Conservation (phyloP, 1,284 basidiomycete genomes). For the Apiotrichum gamsii region DNA sequence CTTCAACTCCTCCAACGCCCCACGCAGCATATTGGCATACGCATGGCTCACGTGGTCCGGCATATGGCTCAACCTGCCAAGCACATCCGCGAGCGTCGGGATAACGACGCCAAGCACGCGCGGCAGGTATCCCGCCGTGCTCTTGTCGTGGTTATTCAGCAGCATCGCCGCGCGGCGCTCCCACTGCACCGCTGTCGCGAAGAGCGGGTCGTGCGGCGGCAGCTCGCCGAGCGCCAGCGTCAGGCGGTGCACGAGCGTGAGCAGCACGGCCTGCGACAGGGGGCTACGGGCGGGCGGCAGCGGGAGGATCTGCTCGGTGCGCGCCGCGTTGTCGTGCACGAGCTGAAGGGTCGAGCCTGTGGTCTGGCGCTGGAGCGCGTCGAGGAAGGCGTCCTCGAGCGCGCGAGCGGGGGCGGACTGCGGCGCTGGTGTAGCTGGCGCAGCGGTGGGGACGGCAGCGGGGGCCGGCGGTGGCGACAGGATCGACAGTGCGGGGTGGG, state of each 20-base stretch:
- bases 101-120: slow-evolving; percentile 10
- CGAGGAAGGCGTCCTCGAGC: slow-evolving; percentile 33
- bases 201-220: slow-evolving; percentile 19
- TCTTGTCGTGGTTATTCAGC: slow-evolving; percentile 22
- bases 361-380: slow-evolving; percentile 18
- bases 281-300: slow-evolving; percentile 12
- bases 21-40: slow-evolving; percentile 5
- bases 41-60: slow-evolving; percentile 5
- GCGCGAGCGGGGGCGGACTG: no score
- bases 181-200: slow-evolving; percentile 23
- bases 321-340: slow-evolving; percentile 18
- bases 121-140: slow-evolving; percentile 11
- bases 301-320: slow-evolving; percentile 20
- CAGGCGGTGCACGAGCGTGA: slow-evolving; percentile 37
- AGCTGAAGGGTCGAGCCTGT: slow-evolving; percentile 21
- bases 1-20: slow-evolving; percentile 10
- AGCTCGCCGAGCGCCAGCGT: slow-evolving; percentile 26
- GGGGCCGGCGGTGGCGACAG: slow-evolving; percentile 3
- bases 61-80: not conserved
- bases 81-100: not conserved
- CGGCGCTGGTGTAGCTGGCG: no score
- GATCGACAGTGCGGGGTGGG: not conserved
- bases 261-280: slow-evolving; percentile 33
- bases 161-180: slow-evolving; percentile 20
- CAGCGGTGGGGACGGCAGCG: not conserved